Percentiles rank a stretch among this genome's conserved stretches.
phyloP scores from a whole-genome alignment of 805 yeast species.

The Sugiyamaella floridensis region DNA sequence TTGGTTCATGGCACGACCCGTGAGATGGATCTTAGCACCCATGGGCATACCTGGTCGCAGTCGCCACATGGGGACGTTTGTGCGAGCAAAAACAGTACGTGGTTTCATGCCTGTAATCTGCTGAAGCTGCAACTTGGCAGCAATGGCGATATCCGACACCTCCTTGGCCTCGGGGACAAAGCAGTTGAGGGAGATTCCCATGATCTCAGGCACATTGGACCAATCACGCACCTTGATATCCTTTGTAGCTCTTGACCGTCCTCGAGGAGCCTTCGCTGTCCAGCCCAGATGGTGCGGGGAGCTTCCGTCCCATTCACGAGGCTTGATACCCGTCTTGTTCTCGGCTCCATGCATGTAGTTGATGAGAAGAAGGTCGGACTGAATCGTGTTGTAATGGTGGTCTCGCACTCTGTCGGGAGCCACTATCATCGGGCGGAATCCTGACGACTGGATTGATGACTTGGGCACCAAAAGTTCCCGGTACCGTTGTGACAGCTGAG shows the following conservation, averaged over 20 bases:
- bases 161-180: conserved; percentile 57
- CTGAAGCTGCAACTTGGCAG: conserved; percentile 73
- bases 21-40: conserved; percentile 78
- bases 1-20: conserved; percentile 78
- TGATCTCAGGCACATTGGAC: conserved; percentile 64
- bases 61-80: conserved; percentile 80
- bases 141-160: conserved; percentile 63
- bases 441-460: conserved; percentile 73
- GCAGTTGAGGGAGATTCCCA: conserved; percentile 65
- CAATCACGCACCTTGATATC: conserved; percentile 62
- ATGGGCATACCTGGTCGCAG: conserved; percentile 81
- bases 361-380: conserved; percentile 70
- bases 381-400: conserved; percentile 66
- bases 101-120: conserved; percentile 94
- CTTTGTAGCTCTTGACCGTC: conserved; percentile 66
- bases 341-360: conserved; percentile 62
- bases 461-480: conserved; percentile 59
- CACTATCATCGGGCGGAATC: conserved; percentile 66
- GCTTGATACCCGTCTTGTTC: conserved; percentile 56
- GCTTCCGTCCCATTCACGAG: conserved; percentile 76
- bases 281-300: conserved; percentile 88
- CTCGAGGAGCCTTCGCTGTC: conserved; percentile 66
- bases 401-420: conserved; percentile 73
- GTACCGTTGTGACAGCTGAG: conserved; percentile 66
- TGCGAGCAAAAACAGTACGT: conserved; percentile 58